Percentiles rank a stretch among this genome's conserved stretches.
Conservation (phyloP, 2,329 filamentous ascomycete species). For the Raffaelea deltoideospora region DNA sequence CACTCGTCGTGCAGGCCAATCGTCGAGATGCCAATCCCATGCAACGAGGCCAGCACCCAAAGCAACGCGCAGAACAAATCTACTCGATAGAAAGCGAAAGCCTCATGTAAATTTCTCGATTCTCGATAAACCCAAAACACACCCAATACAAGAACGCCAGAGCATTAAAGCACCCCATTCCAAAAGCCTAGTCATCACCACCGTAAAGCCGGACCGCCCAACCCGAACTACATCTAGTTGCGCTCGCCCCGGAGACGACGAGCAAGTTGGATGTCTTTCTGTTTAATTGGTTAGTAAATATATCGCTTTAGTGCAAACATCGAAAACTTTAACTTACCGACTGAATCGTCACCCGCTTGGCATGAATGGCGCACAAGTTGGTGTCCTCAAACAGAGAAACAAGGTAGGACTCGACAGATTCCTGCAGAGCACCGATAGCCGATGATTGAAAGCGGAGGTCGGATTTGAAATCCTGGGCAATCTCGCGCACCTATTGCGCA, state of each 20-base stretch:
- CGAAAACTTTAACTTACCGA: slow-evolving; percentile 40
- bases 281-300: slow-evolving; percentile 20
- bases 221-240: no score
- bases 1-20: no score
- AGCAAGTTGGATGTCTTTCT: slow-evolving; percentile 93
- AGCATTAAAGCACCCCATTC: no score
- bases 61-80: no score
- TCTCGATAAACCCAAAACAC: no score
- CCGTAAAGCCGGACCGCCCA: no score
- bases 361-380: slow-evolving; percentile 96
- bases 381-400: slow-evolving; percentile 97
- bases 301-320: background rate
- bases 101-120: no score
- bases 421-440: slow-evolving; percentile 91
- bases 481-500: slow-evolving; percentile 59
- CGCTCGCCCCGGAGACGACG: slow-evolving; percentile 89
- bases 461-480: slow-evolving; percentile 89
- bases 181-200: no score
- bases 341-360: slow-evolving; percentile 98
- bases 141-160: no score
- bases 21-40: no score
- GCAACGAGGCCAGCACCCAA: no score
- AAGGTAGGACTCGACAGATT: slow-evolving; percentile 97
- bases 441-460: slow-evolving; percentile 96
- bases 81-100: no score